Base-by-base conservation (phyloP, 305 asterid species). In the Fraxinus xanthoxyloides region DNA sequence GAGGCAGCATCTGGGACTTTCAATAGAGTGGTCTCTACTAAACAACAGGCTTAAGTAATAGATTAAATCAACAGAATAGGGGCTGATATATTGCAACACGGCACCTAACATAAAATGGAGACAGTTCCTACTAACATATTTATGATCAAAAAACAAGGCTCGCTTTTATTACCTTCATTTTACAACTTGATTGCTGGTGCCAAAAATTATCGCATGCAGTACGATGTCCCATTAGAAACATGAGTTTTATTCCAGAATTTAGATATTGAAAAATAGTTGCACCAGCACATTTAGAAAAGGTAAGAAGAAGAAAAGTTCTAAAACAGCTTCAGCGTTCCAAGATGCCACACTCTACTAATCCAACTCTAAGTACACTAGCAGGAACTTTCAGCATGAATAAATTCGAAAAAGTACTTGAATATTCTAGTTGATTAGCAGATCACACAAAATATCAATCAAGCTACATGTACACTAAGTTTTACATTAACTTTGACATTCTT, bases 281-380 rank as follows among this genome's bases (percentile, higher is more conserved):
- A 23, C 15, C 26, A 59, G 54, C n/a, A 38, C 46, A 65, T 48
- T 30, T 63, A 34, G 17, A 56, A 17, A 65, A 75, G 17, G 65
- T 35, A 75, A 75, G 63, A 21, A n/a, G 15, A 56, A 1, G 48
- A n/a, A 17, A 56, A 8, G 48, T 65, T 46, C 21, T 23, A 12
- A 15, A 7, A 72, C 76, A 74, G 72, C 76, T 78, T 73, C 56
- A 78, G 79, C 40, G 79, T 40, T 75, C 23, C 67, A 83, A 7
- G 65, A 75, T 23, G 36, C 30, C 75, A 69, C 7, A 13, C 65
- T 65, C 24, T 2, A 83, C 43, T 46, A 26, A 72, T 81, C 40
- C 30, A 72, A 36, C 81, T 67, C 69, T 59, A 9, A 72, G 59
- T 59, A 78, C 75, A 75, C 72, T 48, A 40, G 17, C 48, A 54